Conservation (phyloP, 2,329 filamentous ascomycete species). For the Aspergillus tanneri region DNA sequence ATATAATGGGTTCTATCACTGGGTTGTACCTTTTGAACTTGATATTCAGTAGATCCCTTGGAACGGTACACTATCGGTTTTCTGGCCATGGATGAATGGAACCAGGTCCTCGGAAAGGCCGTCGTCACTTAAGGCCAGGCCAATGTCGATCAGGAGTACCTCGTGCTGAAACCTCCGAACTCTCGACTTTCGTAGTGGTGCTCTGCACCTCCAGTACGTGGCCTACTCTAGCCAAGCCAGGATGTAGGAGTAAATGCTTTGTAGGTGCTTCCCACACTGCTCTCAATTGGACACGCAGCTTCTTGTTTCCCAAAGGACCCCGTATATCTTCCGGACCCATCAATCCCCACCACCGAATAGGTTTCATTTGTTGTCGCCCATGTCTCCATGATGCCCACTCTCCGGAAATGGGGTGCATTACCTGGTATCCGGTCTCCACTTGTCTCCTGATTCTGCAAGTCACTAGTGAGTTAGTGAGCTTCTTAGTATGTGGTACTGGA, state of each 20-base stretch:
- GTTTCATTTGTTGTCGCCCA: constrained; percentile 3
- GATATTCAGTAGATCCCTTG: not conserved
- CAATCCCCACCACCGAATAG: not conserved
- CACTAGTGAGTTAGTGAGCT: not conserved
- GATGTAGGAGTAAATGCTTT: not conserved
- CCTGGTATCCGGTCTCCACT: constrained; percentile 1
- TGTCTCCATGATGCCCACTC: constrained; percentile 2
- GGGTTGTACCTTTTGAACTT: not conserved
- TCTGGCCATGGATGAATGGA: not conserved
- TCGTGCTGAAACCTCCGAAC: constrained; percentile 5
- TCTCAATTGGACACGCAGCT: too few species aligned
- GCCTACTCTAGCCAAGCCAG: too few species aligned
- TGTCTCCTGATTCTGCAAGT: constrained; percentile 7
- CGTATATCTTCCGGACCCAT: not conserved
- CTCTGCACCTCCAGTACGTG: too few species aligned
- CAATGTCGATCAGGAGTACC: constrained; percentile 2
- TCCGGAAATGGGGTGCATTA: constrained; percentile 5
- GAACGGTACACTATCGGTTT: not conserved
- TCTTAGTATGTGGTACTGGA: not conserved
- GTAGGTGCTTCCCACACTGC: too few species aligned
- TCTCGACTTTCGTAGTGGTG: not conserved
- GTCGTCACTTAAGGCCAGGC: not conserved
- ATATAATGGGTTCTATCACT: not conserved
- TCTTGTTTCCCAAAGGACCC: not conserved
- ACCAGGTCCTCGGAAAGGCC: too few species aligned